Conservation (phyloP, 2,329 filamentous ascomycete genomes). For the Botryotinia globosa region DNA sequence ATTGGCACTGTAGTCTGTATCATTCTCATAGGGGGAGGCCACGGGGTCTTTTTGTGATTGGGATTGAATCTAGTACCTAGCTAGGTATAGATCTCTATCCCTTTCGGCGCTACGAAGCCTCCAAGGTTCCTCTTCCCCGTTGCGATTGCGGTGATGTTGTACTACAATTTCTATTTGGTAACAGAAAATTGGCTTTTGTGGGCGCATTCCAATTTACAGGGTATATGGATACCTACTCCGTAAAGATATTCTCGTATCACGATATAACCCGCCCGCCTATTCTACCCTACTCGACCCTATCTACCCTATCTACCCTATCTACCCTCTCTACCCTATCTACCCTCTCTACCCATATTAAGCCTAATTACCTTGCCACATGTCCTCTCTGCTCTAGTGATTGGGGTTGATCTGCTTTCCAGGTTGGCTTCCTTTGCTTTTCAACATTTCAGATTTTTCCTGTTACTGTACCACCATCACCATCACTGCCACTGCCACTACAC, state of each 20-base stretch:
- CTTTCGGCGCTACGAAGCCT: conserved; percentile 1
- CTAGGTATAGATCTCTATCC: conserved; percentile 2
- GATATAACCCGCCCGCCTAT: not conserved
- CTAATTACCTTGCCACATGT: not conserved
- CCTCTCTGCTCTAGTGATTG: not conserved
- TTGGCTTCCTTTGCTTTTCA: not conserved
- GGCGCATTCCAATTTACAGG: not conserved
- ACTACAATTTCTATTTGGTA: not conserved
- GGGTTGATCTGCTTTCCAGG: not conserved
- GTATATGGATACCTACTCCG: no score
- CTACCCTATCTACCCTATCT: no score
- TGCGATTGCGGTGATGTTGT: conserved; percentile 19
- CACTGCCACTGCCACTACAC: not conserved
- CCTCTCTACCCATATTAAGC: not conserved
- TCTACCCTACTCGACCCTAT: not conserved
- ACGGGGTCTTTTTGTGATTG: not conserved
- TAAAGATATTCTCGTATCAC: not conserved
- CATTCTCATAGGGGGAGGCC: not conserved
- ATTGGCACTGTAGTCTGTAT: not conserved
- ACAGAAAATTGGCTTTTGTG: not conserved
- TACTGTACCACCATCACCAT: not conserved
- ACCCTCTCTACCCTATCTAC: not conserved
- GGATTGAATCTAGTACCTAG: not conserved
- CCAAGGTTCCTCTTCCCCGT: conserved; percentile 15
- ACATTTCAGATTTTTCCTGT: not conserved